These are phyloP conservation scores for Tulasnella sp. DNA, from an alignment of 768 basidiomycete species.

Conservation along the genomic window DNA sequence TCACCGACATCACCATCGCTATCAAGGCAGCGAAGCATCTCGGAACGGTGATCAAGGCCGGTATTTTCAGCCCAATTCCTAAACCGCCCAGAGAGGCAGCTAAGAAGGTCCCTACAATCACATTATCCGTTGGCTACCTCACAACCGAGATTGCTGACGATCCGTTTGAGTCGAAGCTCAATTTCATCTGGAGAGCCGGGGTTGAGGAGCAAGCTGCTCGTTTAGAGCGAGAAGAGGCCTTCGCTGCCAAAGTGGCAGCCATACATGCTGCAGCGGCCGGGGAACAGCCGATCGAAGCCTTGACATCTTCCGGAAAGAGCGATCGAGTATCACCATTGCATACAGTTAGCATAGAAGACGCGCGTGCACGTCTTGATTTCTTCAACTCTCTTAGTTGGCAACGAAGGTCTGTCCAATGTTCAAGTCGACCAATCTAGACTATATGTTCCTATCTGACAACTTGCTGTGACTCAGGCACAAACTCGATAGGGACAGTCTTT, in stretches of 20 bases:
- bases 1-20: slow-evolving; percentile 57
- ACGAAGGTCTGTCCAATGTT: not conserved
- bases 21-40: slow-evolving; percentile 70
- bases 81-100: slow-evolving; percentile 60
- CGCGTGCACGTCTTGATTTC: slow-evolving; percentile 52
- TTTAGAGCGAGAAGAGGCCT: slow-evolving; percentile 68
- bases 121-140: slow-evolving; percentile 47
- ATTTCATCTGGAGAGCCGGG: slow-evolving; percentile 63
- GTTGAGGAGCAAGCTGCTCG: slow-evolving; percentile 59
- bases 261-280: slow-evolving; percentile 37
- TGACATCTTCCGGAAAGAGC: slow-evolving; percentile 14
- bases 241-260: slow-evolving; percentile 63
- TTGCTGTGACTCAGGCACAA: slow-evolving; percentile 10
- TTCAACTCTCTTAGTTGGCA: slow-evolving; percentile 70
- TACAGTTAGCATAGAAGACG: slow-evolving; percentile 60
- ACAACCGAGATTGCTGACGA: slow-evolving; percentile 77
- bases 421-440: too few relatives aligned
- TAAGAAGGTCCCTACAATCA: slow-evolving; percentile 56
- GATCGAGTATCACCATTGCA: slow-evolving; percentile 36
- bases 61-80: slow-evolving; percentile 44
- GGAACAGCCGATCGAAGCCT: slow-evolving; percentile 18
- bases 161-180: slow-evolving; percentile 66
- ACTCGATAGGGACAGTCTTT: not conserved
- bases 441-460: not conserved
- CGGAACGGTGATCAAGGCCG: slow-evolving; percentile 26